A percentile compares a stretch with the other conserved stretches of the same genome.
phyloP scores from a whole-genome alignment of 2,329 filamentous ascomycete genomes.

The Verticillium albo-atrum region DNA sequence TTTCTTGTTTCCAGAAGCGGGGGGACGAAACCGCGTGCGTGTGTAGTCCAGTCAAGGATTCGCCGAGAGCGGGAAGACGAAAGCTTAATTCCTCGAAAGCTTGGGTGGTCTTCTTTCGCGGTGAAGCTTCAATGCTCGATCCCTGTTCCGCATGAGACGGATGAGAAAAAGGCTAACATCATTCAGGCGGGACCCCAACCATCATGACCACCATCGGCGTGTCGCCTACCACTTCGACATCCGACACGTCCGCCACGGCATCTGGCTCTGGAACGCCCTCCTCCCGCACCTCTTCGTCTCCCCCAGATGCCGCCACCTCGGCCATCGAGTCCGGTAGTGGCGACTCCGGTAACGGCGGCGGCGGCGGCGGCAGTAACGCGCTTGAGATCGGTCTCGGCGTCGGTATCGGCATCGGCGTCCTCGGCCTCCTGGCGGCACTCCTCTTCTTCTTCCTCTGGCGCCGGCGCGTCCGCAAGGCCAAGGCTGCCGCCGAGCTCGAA shows the following conservation, averaged over 20 bases:
- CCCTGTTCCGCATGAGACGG: not conserved
- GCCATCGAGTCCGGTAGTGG: not conserved
- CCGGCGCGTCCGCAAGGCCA: constrained; percentile 21
- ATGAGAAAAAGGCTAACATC: not conserved
- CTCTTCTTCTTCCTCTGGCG: constrained; percentile 37
- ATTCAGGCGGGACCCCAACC: not conserved
- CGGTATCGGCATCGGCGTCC: constrained; percentile 26
- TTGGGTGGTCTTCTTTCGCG: not conserved
- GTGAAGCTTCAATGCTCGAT: not conserved
- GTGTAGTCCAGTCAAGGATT: too few relatives aligned
- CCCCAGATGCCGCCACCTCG: not conserved
- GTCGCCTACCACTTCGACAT: not conserved
- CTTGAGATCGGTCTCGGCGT: constrained; percentile 1
- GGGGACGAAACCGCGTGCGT: not conserved
- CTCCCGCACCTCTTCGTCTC: not conserved
- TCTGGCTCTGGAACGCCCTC: not conserved
- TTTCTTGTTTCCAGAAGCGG: not conserved
- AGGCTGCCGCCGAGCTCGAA: constrained; percentile 5
- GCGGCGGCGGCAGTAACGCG: not conserved
- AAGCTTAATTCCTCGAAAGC: too few relatives aligned
- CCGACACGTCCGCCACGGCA: not conserved
- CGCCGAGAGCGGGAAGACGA: too few relatives aligned
- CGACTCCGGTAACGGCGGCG: not conserved
- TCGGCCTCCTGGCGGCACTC: constrained; percentile 31
- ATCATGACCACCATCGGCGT: not conserved